These are phyloP conservation scores for Calendula officinalis DNA, from an alignment of 129 eudicot species.

Conservation along the genomic window DNA sequence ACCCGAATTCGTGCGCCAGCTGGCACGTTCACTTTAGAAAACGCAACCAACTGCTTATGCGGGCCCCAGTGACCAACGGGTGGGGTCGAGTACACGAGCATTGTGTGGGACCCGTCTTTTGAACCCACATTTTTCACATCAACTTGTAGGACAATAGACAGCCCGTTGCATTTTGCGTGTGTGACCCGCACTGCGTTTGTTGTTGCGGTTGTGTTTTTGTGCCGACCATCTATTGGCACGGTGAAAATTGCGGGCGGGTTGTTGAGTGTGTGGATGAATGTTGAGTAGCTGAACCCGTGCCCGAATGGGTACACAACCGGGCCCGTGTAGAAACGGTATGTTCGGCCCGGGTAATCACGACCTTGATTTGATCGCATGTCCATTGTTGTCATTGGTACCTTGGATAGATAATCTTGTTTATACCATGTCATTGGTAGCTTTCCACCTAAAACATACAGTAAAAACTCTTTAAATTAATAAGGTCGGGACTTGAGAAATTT, in stretches of 20 bases:
- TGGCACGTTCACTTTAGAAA: slow-evolving; percentile 48
- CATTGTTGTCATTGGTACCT: slow-evolving; percentile 82
- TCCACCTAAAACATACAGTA: slow-evolving; percentile 64
- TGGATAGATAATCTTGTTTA: slow-evolving; percentile 66
- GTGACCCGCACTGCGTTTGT: slow-evolving; percentile 56
- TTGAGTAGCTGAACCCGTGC: slow-evolving; percentile 78
- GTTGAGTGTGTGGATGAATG: slow-evolving; percentile 46
- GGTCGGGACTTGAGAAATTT: too few relatives aligned
- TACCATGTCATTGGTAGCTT: slow-evolving; percentile 92
- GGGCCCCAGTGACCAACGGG: slow-evolving; percentile 79
- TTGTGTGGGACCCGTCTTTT: slow-evolving; percentile 73
- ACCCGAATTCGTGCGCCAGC: slow-evolving; percentile 47
- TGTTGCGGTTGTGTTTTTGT: slow-evolving; percentile 38
- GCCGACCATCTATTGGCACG: slow-evolving; percentile 63
- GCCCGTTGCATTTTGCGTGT: slow-evolving; percentile 53
- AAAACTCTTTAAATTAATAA: too few relatives aligned
- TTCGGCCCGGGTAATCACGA: slow-evolving; percentile 64
- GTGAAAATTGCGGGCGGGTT: slow-evolving; percentile 47
- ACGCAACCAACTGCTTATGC: slow-evolving; percentile 68
- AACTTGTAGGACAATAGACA: slow-evolving; percentile 43
- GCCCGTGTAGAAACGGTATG: slow-evolving; percentile 75
- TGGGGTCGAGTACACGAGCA: slow-evolving; percentile 66
- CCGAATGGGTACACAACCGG: slow-evolving; percentile 82
- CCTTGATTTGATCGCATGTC: slow-evolving; percentile 62
- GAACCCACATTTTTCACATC: slow-evolving; percentile 61